phyloP scores from a whole-genome alignment of 352 stramenopile species.

The Phytopythium aichiense region DNA sequence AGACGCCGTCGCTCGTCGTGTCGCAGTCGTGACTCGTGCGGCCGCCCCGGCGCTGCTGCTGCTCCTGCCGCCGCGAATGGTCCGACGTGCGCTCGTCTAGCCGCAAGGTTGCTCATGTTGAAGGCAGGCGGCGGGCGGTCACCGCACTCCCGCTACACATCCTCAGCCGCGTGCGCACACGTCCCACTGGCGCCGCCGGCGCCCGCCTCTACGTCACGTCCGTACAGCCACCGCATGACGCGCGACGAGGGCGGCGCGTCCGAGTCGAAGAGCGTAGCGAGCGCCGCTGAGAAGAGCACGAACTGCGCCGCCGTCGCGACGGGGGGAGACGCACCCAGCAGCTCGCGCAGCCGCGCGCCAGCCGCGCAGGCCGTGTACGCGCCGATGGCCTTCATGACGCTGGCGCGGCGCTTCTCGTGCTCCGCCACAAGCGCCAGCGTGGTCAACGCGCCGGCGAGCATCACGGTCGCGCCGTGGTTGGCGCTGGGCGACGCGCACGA shows the following conservation, averaged over 20 bases:
- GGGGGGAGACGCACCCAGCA: constrained; percentile 14
- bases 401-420: constrained; percentile 43
- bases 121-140: not conserved
- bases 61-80: too few relatives aligned
- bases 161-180: not conserved
- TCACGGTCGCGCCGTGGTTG: constrained; percentile 25
- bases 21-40: too few relatives aligned
- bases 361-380: constrained; percentile 44
- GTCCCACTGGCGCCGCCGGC: not conserved
- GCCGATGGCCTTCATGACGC: constrained; percentile 51
- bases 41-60: too few relatives aligned
- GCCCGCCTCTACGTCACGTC: constrained; percentile 17
- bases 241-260: constrained; percentile 30
- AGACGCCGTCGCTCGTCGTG: too few relatives aligned
- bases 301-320: constrained; percentile 31
- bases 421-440: constrained; percentile 45
- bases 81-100: too few relatives aligned
- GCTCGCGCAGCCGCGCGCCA: constrained; percentile 20
- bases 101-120: not conserved
- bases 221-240: constrained; percentile 56
- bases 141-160: not conserved
- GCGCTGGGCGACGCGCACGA: constrained; percentile 45
- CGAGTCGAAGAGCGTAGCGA: constrained; percentile 43
- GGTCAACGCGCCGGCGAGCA: constrained; percentile 33
- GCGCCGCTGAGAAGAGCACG: constrained; percentile 29